Evolutionary conservation across 106 monocot genomes (phyloP), one percentile per base, ranked within the genome.

Genomic region (Dioscorea zingiberensis): DNA sequence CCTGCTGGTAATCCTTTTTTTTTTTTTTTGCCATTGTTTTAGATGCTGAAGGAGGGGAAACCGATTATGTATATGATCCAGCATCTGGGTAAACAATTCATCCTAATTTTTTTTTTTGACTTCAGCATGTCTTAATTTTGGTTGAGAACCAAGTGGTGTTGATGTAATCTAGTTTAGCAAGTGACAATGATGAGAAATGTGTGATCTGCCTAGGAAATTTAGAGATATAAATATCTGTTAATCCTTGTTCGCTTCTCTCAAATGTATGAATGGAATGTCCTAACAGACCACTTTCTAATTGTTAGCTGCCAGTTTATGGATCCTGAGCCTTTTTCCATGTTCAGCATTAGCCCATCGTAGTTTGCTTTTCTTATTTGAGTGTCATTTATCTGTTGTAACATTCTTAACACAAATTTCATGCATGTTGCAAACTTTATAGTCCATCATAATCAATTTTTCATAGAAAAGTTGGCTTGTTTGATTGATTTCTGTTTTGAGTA

Each of bases 61-160:
- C 85, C 58, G 91, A 91, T 77, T 97, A 83, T 75, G 69, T 77
- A 23, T 97, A 75, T 73, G 95, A 97, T 67, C 73, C 74, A 16
- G 69, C 83, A 65, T 83, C 95, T 53, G 95, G 95, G 95, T 97
- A 79, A 70, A 78, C 46, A 60, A 14, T 48, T 71, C n/a, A 38
- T 1, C 44, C 15, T 15, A 13, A 30, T 3, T 30, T 30, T 30
- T 30, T 11, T 16, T 3, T 10, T 32, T 18, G 9, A 4, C 62
- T 14, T 62, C 13, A 30, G 30, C 7, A 7, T 7, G 30, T 30
- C 30, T 30, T 30, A 30, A 30, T 30, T 30, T 30, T 30, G 30
- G 30, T 30, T 30, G 2, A 30, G 2, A 30, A 30, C 4, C 30
- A 7, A 30, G 30, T 30, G 3, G 2, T 16, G 21, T 63, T 27